Evolutionary conservation across 441 rosid species (phyloP), one percentile per base, ranked within the genome.

Genomic region (Bruguiera hainesii): DNA sequence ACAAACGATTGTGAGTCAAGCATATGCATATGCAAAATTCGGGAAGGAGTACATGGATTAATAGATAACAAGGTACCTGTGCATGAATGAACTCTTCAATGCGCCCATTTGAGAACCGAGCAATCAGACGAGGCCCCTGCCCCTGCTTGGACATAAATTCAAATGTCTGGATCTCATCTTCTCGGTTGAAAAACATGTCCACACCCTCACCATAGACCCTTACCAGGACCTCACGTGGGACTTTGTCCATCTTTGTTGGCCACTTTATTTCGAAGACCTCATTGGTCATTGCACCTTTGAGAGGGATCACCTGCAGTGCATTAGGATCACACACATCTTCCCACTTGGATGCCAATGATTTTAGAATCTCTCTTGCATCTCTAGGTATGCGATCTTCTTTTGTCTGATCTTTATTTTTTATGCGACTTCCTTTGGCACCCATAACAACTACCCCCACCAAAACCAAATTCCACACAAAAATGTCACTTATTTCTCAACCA

Each of bases 131-230:
- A 29, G 99, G 98, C 29, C 99, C 99, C 71, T 83, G 90, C 46
- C 99, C 98, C 73, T 87, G 79, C 66, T 86, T 90, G 5, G 98
- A 94, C 85, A 91, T 88, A 63, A 81, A 90, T 83, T 91, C 98
- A 78, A 91, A 91, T 0, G 97, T 94, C 79, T 75, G 79, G 65
- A 91, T 88, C 89, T 94, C 98, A 68, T 85, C 79, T 18, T 84
- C 79, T 64, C 97, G 77, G 70, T 91, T 96, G 72, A 94, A 89
- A 79, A 91, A 94, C 28, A 86, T 83, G 26, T 85, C 98, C 60
- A 94, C 97, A 33, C 99, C 99, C 72, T 85, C 97, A 49, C 99
- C 97, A 33, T 94, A 94, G 61, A 94, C 85, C 86, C 99, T 83
- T 56, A 89, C 89, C 31, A 94, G 59, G 83, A 94, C 99, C 79